A percentile compares a stretch with the other conserved stretches of the same genome.
Conservation (phyloP, 2,329 filamentous ascomycete genomes). For the Xylaria sp. region DNA sequence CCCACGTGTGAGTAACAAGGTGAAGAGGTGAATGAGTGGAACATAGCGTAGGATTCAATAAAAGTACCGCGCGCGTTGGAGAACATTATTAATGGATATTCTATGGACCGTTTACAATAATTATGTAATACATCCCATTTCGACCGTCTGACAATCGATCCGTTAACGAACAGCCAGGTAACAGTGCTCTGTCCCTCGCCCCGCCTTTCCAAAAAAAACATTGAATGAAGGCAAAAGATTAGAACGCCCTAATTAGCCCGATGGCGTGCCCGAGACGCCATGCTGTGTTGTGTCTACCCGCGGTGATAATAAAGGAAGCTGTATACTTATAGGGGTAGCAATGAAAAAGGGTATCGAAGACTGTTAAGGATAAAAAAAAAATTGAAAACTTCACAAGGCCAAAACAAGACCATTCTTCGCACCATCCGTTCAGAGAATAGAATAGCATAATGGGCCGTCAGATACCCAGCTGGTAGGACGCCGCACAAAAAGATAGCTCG, state of each 20-base stretch:
- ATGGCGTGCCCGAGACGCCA: constrained; percentile 24
- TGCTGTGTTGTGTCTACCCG: constrained; percentile 17
- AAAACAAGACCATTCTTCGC: constrained; percentile 2
- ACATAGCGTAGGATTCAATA: neutral
- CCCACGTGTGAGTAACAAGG: neutral
- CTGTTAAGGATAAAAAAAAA: constrained; percentile 1
- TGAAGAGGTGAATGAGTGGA: neutral
- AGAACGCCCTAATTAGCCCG: neutral
- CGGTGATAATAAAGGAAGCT: neutral
- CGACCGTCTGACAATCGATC: neutral
- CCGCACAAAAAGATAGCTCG: constrained; percentile 1
- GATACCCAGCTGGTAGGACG: constrained; percentile 4
- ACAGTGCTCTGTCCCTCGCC: neutral
- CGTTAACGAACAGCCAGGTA: neutral
- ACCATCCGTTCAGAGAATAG: neutral
- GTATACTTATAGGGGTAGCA: neutral
- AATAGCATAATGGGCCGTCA: neutral
- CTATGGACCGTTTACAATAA: neutral
- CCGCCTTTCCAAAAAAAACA: too few species aligned
- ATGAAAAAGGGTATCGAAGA: constrained; percentile 34
- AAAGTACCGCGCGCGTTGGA: neutral
- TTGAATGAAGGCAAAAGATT: neutral
- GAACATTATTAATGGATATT: neutral
- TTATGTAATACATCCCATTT: neutral
- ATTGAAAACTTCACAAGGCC: neutral